Base-by-base conservation (phyloP, 306 rosid species). In the Astragalus membranaceus region DNA sequence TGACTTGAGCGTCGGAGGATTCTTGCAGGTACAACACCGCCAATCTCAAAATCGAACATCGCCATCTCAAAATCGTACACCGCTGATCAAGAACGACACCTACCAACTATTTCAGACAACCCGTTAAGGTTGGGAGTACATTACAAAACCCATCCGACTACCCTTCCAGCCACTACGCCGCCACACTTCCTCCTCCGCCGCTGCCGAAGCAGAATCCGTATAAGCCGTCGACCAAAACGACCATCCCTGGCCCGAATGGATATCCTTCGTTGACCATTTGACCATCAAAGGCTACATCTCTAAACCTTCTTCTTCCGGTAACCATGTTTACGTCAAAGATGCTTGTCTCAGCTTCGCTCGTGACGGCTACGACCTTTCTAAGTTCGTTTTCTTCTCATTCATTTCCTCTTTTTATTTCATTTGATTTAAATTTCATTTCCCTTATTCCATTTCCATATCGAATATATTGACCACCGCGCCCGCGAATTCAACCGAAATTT, bases 171-270 rank as follows among this genome's bases (percentile, higher is more conserved):
- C 82, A 54, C 78, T 42, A 0, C 82, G 65, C n/a, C 63, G 76
- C 78, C 67, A 5, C 63, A 68, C 14, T 76, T 70, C 72, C 52
- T 64, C 73, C 76, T 35, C 84, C 62, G 11, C 72, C 12, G 29
- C 77, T 54, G 12, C 46, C 69, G 10, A 73, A 5, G 70, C 8
- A 14, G 87, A 72, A 59, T 37, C 44, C 60, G n/a, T 60, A 9
- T 16, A 78, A 56, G 51, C 52, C 55, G 65, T 35, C 37, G 61
- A 33, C 42, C 67, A 39, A 39, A 9, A 29, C 32, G 51, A 10
- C 58, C 98, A 94, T 73, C 97, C 99, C 2, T 94, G 97, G 99
- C 88, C 95, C 5, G 99, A 94, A 82, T 94, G 96, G 97, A 76
- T 91, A 72, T 84, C 89, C 12, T 94, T 94, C 80, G 80, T 94